Conservation (phyloP, 495 filamentous ascomycete species). For the Aspergillus cristatus region DNA sequence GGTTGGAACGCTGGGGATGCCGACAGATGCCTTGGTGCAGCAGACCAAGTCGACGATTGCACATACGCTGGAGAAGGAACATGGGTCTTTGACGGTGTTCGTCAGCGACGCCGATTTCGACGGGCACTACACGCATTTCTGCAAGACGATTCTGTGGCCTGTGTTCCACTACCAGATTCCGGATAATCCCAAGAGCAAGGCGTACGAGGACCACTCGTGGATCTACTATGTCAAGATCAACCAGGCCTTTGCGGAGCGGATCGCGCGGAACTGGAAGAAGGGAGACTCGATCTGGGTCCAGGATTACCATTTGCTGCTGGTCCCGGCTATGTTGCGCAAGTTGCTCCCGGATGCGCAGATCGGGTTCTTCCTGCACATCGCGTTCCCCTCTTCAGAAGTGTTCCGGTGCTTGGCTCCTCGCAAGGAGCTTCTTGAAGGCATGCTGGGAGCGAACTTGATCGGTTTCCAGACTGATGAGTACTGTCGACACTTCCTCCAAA, state of each 20-base stretch:
- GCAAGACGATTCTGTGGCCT: slow-evolving; percentile 83
- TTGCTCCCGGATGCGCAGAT: slow-evolving; percentile 82
- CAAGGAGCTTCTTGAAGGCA: slow-evolving; percentile 76
- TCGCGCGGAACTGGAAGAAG: slow-evolving; percentile 82
- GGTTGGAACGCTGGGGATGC: slow-evolving; percentile 88
- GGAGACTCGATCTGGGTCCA: slow-evolving; percentile 90
- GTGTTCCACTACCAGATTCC: slow-evolving; percentile 96
- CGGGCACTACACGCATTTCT: slow-evolving; percentile 87
- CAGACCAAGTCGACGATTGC: slow-evolving; percentile 69
- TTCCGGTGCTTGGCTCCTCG: slow-evolving; percentile 83
- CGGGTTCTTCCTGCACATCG: slow-evolving; percentile 89
- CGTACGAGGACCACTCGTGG: slow-evolving; percentile 93
- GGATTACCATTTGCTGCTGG: slow-evolving; percentile 88
- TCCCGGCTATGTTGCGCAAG: slow-evolving; percentile 84
- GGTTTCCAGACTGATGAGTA: slow-evolving; percentile 92
- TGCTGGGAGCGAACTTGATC: slow-evolving; percentile 82
- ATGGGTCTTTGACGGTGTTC: slow-evolving; percentile 71
- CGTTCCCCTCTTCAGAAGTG: slow-evolving; percentile 91
- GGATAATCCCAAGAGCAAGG: slow-evolving; percentile 94
- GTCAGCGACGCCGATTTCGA: slow-evolving; percentile 83
- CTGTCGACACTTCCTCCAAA: slow-evolving; percentile 85
- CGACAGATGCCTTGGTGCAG: slow-evolving; percentile 67
- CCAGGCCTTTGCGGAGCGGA: slow-evolving; percentile 80
- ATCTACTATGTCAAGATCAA: slow-evolving; percentile 86
- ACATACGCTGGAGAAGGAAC: slow-evolving; percentile 66